Percentiles rank a stretch among this genome's conserved stretches.
Evolutionary conservation across 2,329 filamentous ascomycete genomes (phyloP).

Genomic region (Amylocarpus encephaloides): DNA sequence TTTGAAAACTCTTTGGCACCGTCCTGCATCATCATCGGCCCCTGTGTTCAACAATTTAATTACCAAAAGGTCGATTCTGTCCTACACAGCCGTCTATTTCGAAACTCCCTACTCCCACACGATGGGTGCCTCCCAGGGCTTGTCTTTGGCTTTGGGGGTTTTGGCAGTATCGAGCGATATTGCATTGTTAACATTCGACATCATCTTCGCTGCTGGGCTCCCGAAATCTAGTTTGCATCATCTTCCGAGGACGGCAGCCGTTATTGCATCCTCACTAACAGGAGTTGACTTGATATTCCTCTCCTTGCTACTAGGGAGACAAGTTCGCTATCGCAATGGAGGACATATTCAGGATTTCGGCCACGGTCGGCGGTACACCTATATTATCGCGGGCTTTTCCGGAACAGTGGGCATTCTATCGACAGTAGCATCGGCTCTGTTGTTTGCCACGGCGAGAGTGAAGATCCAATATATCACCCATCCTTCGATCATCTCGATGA

Average conservation of each 20-base stretch:
- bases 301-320: slow-evolving; percentile 22
- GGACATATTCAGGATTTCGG: slow-evolving; percentile 24
- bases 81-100: too few species aligned
- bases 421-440: slow-evolving; percentile 21
- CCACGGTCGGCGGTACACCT: slow-evolving; percentile 23
- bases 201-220: slow-evolving; percentile 26
- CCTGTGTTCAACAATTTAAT: neutral
- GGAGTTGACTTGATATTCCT: slow-evolving; percentile 21
- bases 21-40: neutral
- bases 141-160: slow-evolving; percentile 25
- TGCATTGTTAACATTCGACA: slow-evolving; percentile 26
- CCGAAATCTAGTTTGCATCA: slow-evolving; percentile 11
- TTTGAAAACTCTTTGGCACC: slow-evolving; percentile 16
- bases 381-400: slow-evolving; percentile 24
- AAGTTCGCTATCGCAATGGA: slow-evolving; percentile 26
- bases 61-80: too few species aligned
- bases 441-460: slow-evolving; percentile 22
- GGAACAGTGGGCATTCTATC: slow-evolving; percentile 23
- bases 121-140: slow-evolving; percentile 21
- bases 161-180: slow-evolving; percentile 25
- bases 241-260: slow-evolving; percentile 17
- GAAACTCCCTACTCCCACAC: neutral
- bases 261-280: slow-evolving; percentile 24
- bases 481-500: slow-evolving; percentile 15
- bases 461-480: slow-evolving; percentile 17